phyloP scores from a whole-genome alignment of 306 rosid species.

The Medicago ruthenica region DNA sequence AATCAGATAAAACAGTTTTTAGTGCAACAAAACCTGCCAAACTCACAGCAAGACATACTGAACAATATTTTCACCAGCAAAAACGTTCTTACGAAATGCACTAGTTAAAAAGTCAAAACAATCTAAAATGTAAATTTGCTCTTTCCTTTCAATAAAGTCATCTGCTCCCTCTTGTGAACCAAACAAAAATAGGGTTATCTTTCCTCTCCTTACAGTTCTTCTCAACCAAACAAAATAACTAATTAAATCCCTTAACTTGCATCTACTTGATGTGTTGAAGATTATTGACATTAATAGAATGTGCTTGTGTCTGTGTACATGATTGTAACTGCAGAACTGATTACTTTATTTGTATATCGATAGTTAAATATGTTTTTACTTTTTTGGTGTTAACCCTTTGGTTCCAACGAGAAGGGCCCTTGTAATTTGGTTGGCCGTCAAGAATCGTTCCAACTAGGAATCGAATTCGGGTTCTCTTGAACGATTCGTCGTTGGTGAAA shows the following conservation, averaged over 20 bases:
- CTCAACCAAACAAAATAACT: neutral
- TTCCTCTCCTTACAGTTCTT: neutral
- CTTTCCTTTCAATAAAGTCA: neutral
- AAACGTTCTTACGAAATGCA: too few relatives aligned
- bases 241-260: neutral
- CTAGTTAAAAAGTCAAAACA: too few relatives aligned
- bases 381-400: too few relatives aligned
- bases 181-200: neutral
- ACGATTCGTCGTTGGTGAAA: too few relatives aligned
- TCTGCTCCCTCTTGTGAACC: neutral
- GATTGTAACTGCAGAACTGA: neutral
- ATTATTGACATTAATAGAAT: neutral
- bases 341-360: neutral
- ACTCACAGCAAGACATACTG: slow-evolving; percentile 1
- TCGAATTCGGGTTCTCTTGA: too few relatives aligned
- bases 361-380: neutral
- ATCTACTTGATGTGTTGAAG: neutral
- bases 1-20: slow-evolving; percentile 13
- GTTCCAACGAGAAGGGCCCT: too few relatives aligned
- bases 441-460: too few relatives aligned
- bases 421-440: too few relatives aligned
- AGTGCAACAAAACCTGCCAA: neutral
- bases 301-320: neutral
- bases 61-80: neutral
- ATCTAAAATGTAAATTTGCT: neutral